Base-by-base conservation (phyloP, 768 basidiomycete genomes). In the Boletus reticulatus region DNA sequence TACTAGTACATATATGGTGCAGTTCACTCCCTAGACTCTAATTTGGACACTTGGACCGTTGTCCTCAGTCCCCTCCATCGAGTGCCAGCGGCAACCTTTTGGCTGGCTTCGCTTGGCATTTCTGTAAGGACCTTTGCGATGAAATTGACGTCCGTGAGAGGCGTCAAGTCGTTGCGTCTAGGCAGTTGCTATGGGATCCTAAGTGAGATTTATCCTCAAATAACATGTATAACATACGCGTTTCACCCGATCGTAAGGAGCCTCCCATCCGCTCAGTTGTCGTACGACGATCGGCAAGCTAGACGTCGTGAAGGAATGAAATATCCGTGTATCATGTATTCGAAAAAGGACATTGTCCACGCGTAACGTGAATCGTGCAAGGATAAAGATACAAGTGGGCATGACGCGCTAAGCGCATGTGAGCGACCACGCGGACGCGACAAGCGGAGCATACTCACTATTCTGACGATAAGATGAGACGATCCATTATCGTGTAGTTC, bases 401-500 rank as follows among this genome's bases (percentile, higher is more conserved):
- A 98, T 99, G 42, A 99, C 95, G 47, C 97, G 88, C 95, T 98
- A 22, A 29, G 39, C 34, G 11, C 13, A 12, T 9, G 24, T 20
- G 24, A 44, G 34, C 17, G 16, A 44, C 24, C 20, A 22, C 29
- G 20, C 1, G 16, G 4, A 22, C 16, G 36, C 14, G 16, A 39
- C 12, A 39, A 39, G 38, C 4, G 29, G 24, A 14, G 10, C 3
- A 19, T 14, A 80, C 92, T 72, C 68, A 98, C 95, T 55, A 98
- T 92, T 64, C 94, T 80, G 44, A 94, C 88, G 27, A 93, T 80
- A 2, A 94, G 71, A 31, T 85, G 81, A 1, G 94, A 94, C 7
- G 92, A 84, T 0, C 97, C 97, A 66, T 98, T 98, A 67, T 99
- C 97, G 66, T 98, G 94, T 43, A 98, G 77, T 70, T 99, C 97